Evolutionary conservation across 306 rosid genomes (phyloP).

Genomic region (Rosa multiflora): DNA sequence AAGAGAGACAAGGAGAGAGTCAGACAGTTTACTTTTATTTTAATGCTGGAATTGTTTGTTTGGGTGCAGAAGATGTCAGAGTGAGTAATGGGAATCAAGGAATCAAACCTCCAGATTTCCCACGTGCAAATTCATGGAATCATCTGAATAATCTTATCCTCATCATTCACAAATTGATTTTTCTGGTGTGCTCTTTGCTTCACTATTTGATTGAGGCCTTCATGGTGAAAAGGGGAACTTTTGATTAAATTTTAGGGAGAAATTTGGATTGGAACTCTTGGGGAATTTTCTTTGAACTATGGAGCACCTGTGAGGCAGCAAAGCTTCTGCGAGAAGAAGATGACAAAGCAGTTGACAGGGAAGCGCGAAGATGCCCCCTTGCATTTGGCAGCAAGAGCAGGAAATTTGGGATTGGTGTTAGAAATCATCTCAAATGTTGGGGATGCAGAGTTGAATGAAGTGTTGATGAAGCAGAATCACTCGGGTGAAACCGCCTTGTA

Average conservation of each 20-base stretch:
- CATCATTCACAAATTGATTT: slow-evolving; percentile 21
- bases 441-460: slow-evolving; percentile 52
- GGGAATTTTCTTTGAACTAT: background rate
- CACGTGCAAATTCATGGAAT: slow-evolving; percentile 16
- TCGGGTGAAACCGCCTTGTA: slow-evolving; percentile 65
- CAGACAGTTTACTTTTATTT: slow-evolving; percentile 12
- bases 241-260: background rate
- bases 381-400: slow-evolving; percentile 58
- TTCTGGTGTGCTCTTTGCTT: slow-evolving; percentile 13
- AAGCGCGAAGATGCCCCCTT: slow-evolving; percentile 53
- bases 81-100: slow-evolving; percentile 16
- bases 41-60: slow-evolving; percentile 27
- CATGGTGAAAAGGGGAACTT: slow-evolving; percentile 16
- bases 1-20: background rate
- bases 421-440: slow-evolving; percentile 45
- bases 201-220: slow-evolving; percentile 25
- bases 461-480: slow-evolving; percentile 55
- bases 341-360: slow-evolving; percentile 64
- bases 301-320: slow-evolving; percentile 29
- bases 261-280: background rate
- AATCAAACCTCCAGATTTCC: slow-evolving; percentile 17
- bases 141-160: slow-evolving; percentile 30
- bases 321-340: slow-evolving; percentile 31
- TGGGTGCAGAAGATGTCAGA: slow-evolving; percentile 25
- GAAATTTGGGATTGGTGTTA: slow-evolving; percentile 48